phyloP scores from a whole-genome alignment of 805 yeast species.

The Aciculoconidium aculeatum region DNA sequence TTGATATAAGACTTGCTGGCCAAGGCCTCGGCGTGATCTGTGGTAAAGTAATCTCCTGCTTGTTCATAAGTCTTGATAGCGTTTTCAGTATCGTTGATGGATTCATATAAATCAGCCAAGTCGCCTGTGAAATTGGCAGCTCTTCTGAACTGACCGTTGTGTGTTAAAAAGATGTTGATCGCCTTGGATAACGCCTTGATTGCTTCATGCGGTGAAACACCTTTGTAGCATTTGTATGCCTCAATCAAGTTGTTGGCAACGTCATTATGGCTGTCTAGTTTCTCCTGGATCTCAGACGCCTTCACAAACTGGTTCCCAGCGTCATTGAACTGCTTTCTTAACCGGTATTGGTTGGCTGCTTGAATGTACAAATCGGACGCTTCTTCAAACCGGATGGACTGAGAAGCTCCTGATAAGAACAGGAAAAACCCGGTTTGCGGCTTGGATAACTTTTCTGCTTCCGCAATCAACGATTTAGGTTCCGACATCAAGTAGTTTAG shows the following conservation, averaged over 20 bases:
- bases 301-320: slow-evolving; percentile 84
- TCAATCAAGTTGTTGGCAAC: slow-evolving; percentile 88
- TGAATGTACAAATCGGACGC: slow-evolving; percentile 86
- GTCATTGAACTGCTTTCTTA: slow-evolving; percentile 61
- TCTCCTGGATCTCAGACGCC: slow-evolving; percentile 76
- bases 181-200: slow-evolving; percentile 74
- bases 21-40: slow-evolving; percentile 89
- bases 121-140: slow-evolving; percentile 94
- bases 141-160: slow-evolving; percentile 90
- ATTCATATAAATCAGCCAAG: slow-evolving; percentile 80
- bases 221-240: slow-evolving; percentile 80
- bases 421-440: slow-evolving; percentile 70
- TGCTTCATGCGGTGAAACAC: slow-evolving; percentile 68
- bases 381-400: slow-evolving; percentile 69
- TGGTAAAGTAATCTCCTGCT: slow-evolving; percentile 93
- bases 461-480: slow-evolving; percentile 39
- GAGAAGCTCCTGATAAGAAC: slow-evolving; percentile 56
- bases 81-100: slow-evolving; percentile 53
- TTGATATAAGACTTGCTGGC: slow-evolving; percentile 83
- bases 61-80: slow-evolving; percentile 80
- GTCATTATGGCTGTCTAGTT: slow-evolving; percentile 77
- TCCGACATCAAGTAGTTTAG: slow-evolving; percentile 28
- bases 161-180: slow-evolving; percentile 69
- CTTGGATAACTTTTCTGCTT: slow-evolving; percentile 39
- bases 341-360: slow-evolving; percentile 86